Evolutionary conservation across 2,329 filamentous ascomycete genomes (phyloP).

Genomic region (Fusarium goolgardi): DNA sequence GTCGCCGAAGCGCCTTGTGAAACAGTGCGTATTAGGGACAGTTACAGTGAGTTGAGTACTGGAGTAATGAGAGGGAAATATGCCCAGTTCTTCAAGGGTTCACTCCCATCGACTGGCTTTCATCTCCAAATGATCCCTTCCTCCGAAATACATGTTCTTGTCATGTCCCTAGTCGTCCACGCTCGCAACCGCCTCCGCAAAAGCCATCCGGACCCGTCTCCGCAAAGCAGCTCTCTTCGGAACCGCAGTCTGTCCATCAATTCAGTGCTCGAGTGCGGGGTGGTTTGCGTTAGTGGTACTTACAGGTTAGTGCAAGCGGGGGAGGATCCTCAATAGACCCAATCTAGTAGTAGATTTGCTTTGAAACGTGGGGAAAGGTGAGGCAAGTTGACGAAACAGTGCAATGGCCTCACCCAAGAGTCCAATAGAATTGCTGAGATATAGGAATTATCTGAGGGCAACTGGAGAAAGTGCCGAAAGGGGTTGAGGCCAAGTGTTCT

Average conservation of each 20-base stretch:
- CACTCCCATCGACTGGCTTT: too few species aligned
- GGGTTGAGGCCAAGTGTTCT: background rate
- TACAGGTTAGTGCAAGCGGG: slow-evolving; percentile 4
- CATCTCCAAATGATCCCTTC: background rate
- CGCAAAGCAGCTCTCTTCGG: slow-evolving; percentile 8
- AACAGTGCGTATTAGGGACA: background rate
- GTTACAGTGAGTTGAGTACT: background rate
- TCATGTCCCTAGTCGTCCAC: background rate
- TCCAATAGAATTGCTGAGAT: background rate
- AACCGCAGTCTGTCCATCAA: slow-evolving; percentile 11
- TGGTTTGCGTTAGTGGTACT: background rate
- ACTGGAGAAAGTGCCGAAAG: background rate
- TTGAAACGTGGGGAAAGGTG: slow-evolving; percentile 11
- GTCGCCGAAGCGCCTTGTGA: background rate
- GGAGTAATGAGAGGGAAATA: background rate
- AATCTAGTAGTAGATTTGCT: background rate
- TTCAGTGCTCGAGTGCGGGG: slow-evolving; percentile 1
- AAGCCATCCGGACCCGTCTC: slow-evolving; percentile 3
- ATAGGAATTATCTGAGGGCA: background rate
- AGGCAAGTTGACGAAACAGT: background rate
- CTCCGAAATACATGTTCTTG: background rate
- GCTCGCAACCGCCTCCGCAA: slow-evolving; percentile 11
- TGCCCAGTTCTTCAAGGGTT: background rate
- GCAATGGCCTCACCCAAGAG: background rate
- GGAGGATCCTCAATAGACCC: slow-evolving; percentile 7